These are phyloP conservation scores for Suillus weaverae DNA, from an alignment of 768 basidiomycete genomes.

Conservation along the genomic window DNA sequence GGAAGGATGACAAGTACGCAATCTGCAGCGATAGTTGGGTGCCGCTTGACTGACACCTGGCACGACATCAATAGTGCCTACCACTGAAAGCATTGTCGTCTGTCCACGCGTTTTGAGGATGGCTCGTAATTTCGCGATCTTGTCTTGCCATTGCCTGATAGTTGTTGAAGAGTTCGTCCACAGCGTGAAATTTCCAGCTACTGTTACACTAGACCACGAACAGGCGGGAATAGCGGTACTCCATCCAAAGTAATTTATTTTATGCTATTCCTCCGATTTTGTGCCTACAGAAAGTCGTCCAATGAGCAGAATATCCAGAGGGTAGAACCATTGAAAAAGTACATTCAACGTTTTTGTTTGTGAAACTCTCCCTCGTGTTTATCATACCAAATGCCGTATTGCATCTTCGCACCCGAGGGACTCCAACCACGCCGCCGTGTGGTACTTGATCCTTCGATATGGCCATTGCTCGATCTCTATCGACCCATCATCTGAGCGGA, in stretches of 20 bases:
- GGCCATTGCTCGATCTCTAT: slow-evolving; percentile 59
- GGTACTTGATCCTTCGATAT: slow-evolving; percentile 48
- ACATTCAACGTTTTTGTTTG: background rate
- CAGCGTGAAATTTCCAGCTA: background rate
- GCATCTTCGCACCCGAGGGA: slow-evolving; percentile 65
- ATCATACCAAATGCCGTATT: slow-evolving; percentile 21
- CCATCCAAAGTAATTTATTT: background rate
- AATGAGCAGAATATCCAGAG: background rate
- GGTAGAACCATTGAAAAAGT: background rate
- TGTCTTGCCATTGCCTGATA: background rate
- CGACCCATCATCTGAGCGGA: slow-evolving; percentile 28
- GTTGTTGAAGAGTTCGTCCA: background rate
- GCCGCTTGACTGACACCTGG: background rate
- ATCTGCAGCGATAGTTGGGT: background rate
- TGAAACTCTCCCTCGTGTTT: background rate
- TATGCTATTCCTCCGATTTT: background rate
- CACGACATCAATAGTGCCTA: background rate
- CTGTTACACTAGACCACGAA: background rate
- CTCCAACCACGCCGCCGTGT: slow-evolving; percentile 62
- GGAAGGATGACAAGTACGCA: background rate
- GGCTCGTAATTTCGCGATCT: background rate
- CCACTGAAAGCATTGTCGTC: background rate
- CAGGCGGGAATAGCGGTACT: background rate
- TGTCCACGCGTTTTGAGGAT: background rate
- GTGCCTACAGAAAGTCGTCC: background rate